Evolutionary conservation across 2,329 filamentous ascomycete species (phyloP).

Genomic region (Epichloe coenophiala): DNA sequence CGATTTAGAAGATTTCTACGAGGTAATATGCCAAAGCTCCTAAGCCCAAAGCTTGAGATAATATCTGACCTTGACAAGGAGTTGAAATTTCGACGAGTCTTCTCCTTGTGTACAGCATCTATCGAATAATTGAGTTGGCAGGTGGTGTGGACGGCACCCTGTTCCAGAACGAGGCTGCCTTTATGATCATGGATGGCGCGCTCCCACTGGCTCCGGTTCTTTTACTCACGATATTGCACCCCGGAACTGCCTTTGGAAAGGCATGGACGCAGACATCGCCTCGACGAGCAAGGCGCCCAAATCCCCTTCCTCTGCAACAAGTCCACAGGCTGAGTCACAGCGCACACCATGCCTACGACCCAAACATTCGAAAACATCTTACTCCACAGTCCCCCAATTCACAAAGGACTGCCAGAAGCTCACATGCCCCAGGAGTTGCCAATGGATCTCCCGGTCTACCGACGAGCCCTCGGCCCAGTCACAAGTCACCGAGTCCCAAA

Average conservation of each 20-base stretch:
- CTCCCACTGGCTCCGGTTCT: slow-evolving; percentile 23
- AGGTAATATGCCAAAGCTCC: slow-evolving; percentile 17
- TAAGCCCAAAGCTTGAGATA: no score
- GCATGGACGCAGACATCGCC: slow-evolving; percentile 29
- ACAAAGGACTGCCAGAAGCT: slow-evolving; percentile 7
- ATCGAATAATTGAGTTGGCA: slow-evolving; percentile 26
- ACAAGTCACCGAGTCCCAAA: slow-evolving; percentile 11
- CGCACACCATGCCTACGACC: slow-evolving; percentile 20
- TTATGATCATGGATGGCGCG: slow-evolving; percentile 27
- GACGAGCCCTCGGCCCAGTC: slow-evolving; percentile 13
- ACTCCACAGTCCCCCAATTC: slow-evolving; percentile 13
- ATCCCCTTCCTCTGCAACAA: slow-evolving; percentile 9
- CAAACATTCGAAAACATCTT: slow-evolving; percentile 18
- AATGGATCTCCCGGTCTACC: slow-evolving; percentile 18
- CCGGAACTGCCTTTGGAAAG: slow-evolving; percentile 24
- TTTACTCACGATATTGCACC: slow-evolving; percentile 23
- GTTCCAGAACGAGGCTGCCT: slow-evolving; percentile 24
- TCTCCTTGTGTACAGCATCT: slow-evolving; percentile 27
- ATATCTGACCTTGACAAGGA: slow-evolving; percentile 13
- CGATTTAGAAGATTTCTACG: slow-evolving; percentile 31
- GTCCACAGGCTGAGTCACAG: slow-evolving; percentile 7
- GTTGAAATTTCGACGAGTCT: slow-evolving; percentile 23
- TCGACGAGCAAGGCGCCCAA: slow-evolving; percentile 8
- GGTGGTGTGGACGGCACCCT: slow-evolving; percentile 20
- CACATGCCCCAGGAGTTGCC: slow-evolving; percentile 11